Evolutionary conservation across 192 early-diverging fungal genomes (phyloP).

Genomic region (Rhizophlyctis rosea): DNA sequence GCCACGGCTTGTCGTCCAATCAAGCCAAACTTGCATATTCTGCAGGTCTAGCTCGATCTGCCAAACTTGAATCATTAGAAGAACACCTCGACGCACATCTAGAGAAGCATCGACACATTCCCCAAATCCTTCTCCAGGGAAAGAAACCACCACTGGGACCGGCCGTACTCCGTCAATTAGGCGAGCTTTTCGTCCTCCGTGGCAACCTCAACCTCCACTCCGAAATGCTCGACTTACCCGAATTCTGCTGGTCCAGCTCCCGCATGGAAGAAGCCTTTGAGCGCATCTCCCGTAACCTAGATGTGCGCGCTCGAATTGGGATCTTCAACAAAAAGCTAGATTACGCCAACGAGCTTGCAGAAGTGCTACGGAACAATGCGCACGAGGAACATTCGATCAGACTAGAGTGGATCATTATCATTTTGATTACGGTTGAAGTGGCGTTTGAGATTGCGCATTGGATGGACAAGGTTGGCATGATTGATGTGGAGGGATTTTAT

Average conservation of each 20-base stretch:
- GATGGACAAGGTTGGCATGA: slow-evolving; percentile 19
- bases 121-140: slow-evolving; percentile 44
- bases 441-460: slow-evolving; percentile 38
- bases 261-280: slow-evolving; percentile 53
- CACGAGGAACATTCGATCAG: slow-evolving; percentile 49
- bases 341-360: slow-evolving; percentile 62
- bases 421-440: slow-evolving; percentile 43
- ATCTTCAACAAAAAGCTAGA: slow-evolving; percentile 67
- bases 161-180: slow-evolving; percentile 48
- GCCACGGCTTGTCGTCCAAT: slow-evolving; percentile 36
- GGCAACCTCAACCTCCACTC: slow-evolving; percentile 51
- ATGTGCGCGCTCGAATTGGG: slow-evolving; percentile 52
- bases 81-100: slow-evolving; percentile 51
- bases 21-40: slow-evolving; percentile 56
- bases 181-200: slow-evolving; percentile 50
- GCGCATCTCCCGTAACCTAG: slow-evolving; percentile 46
- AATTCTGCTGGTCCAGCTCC: slow-evolving; percentile 55
- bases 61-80: slow-evolving; percentile 55
- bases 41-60: slow-evolving; percentile 52
- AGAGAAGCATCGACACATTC: slow-evolving; percentile 44
- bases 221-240: slow-evolving; percentile 60
- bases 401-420: slow-evolving; percentile 47
- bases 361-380: slow-evolving; percentile 51
- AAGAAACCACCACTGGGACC: slow-evolving; percentile 43
- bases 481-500: neutral